A percentile compares a stretch with the other conserved stretches of the same genome.
These are phyloP conservation scores for Oidium heveae DNA, from an alignment of 2,329 filamentous ascomycete genomes.

Conservation along the genomic window DNA sequence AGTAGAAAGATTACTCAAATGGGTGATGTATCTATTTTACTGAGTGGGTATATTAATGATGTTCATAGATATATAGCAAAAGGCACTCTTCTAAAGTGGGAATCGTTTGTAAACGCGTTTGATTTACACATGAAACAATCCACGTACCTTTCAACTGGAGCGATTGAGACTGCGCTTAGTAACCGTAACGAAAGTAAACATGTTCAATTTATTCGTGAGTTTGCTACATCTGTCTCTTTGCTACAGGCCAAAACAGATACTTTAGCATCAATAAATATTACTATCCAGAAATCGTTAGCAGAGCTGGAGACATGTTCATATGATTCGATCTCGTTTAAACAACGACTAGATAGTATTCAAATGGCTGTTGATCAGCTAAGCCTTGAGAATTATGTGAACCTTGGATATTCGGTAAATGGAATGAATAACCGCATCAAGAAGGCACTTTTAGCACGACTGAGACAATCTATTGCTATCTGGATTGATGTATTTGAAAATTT, in stretches of 20 bases:
- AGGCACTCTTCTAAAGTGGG: constrained; percentile 80
- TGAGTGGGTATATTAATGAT: constrained; percentile 81
- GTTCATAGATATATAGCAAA: constrained; percentile 64
- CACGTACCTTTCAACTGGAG: constrained; percentile 29
- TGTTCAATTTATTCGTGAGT: constrained; percentile 86
- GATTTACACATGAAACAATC: constrained; percentile 57
- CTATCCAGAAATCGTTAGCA: constrained; percentile 51
- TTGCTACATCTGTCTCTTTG: constrained; percentile 64
- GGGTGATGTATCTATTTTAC: constrained; percentile 63
- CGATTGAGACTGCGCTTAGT: constrained; percentile 29
- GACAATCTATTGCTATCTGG: constrained; percentile 66
- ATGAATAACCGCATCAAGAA: constrained; percentile 70
- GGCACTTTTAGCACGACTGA: constrained; percentile 59
- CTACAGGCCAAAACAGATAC: constrained; percentile 71
- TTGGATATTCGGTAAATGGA: constrained; percentile 67
- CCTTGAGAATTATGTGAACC: constrained; percentile 83
- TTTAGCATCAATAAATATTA: constrained; percentile 55
- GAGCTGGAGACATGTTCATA: constrained; percentile 74
- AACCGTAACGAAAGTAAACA: constrained; percentile 65
- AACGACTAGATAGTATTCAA: constrained; percentile 65
- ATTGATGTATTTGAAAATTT: constrained; percentile 56
- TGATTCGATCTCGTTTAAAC: constrained; percentile 51
- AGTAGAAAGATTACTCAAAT: constrained; percentile 63
- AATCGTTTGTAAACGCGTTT: constrained; percentile 92
- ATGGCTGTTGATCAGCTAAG: constrained; percentile 89